Evolutionary conservation across 1,284 basidiomycete species (phyloP), one percentile per base, ranked within the genome.

Genomic region (Stygiomarasmius scandens): DNA sequence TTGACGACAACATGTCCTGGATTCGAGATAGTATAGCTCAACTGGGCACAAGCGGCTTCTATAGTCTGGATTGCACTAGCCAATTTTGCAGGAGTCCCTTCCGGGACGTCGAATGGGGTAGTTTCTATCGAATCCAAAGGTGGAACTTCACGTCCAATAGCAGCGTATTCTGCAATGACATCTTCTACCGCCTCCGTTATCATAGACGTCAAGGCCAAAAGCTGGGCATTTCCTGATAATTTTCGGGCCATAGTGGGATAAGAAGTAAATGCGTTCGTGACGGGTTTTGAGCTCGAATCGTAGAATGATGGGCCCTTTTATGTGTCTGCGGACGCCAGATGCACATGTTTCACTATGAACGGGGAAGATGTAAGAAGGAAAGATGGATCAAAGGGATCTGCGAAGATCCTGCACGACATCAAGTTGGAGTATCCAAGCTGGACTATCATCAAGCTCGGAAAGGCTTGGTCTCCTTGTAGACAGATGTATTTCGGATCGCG

Each of bases 41-140:
- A 49, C 44, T 63, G 60, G 2, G 62, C 60, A 29, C 62, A 63
- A 19, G 62, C 60, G n/a, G 60, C 62, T 49, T 58, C 60, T 29
- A 60, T 56, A 25, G 54, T 58, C 38, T 55, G 49, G 14, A 61
- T 49, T 11, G 62, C 60, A 16, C 46, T 56, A 10, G 24, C 25
- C 44, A 61, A 25, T 38, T 49, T 29, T 22, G 41, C 38, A 29
- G 51, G 49, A 4, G 51, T 53, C 12, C 49, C 49, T 38, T 60
- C 59, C 10, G 59, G 59, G 1, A 48, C 29, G 8, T 54, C 32
- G 36, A 60, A 60, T 20, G 32, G 52, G 45, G 52, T 51, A 3
- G 45, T 44, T 5, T 34, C 41, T 5, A 58, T 49, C n/a, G 59
- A 55, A n/a, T 60, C 55, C 10, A 58, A 51, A 53, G 56, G 49